These are phyloP conservation scores for Daldinia sp. DNA, from an alignment of 2,329 filamentous ascomycete genomes.

Conservation along the genomic window DNA sequence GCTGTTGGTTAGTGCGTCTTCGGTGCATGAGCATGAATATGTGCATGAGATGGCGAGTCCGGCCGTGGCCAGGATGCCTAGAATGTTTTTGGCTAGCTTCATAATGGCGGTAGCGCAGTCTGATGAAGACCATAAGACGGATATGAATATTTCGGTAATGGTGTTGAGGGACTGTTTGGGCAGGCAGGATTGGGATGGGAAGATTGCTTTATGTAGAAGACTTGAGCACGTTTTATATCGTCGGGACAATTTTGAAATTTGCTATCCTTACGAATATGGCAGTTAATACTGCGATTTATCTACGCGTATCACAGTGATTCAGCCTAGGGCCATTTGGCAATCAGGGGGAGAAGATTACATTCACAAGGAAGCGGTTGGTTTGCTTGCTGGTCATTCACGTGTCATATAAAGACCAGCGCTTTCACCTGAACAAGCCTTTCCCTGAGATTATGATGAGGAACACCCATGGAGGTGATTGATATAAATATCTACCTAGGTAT, in stretches of 20 bases:
- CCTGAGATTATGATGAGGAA: too few species aligned
- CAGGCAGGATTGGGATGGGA: background rate
- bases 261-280: background rate
- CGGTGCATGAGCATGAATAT: too few species aligned
- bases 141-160: background rate
- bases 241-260: slow-evolving; percentile 11
- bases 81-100: slow-evolving; percentile 8
- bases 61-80: slow-evolving; percentile 17
- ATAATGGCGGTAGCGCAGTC: slow-evolving; percentile 17
- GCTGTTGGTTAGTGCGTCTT: too few species aligned
- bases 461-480: too few species aligned
- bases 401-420: background rate
- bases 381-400: background rate
- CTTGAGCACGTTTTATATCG: slow-evolving; percentile 2
- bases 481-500: too few species aligned
- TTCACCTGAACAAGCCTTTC: too few species aligned
- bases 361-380: slow-evolving; percentile 8
- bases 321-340: background rate
- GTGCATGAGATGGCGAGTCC: slow-evolving; percentile 18
- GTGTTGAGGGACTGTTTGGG: slow-evolving; percentile 4
- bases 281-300: too few species aligned
- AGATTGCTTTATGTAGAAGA: background rate
- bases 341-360: slow-evolving; percentile 13
- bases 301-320: background rate
- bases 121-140: background rate